Evolutionary conservation across 768 basidiomycete species (phyloP).

Genomic region (Agrocybe praecox): DNA sequence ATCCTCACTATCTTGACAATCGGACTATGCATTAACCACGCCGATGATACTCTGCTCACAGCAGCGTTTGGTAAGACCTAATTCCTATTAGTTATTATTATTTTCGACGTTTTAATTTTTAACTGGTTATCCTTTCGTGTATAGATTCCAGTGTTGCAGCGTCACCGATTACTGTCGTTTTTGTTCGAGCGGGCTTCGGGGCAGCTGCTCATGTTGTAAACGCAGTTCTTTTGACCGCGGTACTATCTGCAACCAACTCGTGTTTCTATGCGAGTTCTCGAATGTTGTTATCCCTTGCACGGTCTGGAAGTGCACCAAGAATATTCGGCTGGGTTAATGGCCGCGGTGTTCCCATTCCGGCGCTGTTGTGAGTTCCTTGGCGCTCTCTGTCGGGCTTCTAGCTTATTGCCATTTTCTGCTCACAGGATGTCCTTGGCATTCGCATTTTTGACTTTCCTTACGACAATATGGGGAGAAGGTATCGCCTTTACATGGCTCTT

Average conservation of each 20-base stretch:
- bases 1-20: conserved; percentile 66
- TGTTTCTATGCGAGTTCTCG: conserved; percentile 70
- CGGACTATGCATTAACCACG: conserved; percentile 64
- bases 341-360: conserved; percentile 63
- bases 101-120: background rate
- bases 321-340: conserved; percentile 67
- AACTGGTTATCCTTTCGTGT: background rate
- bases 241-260: conserved; percentile 64
- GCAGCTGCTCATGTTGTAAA: conserved; percentile 66
- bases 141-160: conserved; percentile 52
- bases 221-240: conserved; percentile 66
- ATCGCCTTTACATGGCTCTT: conserved; percentile 61
- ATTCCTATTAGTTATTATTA: background rate
- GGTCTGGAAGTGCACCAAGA: conserved; percentile 63
- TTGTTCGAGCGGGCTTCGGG: conserved; percentile 63
- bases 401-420: background rate
- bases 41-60: conserved; percentile 52
- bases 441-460: conserved; percentile 53
- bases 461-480: conserved; percentile 60
- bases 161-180: conserved; percentile 66
- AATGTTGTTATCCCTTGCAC: conserved; percentile 62
- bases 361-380: conserved; percentile 45
- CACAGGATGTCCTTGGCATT: conserved; percentile 50
- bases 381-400: conserved; percentile 7
- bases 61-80: conserved; percentile 41